Base-by-base conservation (phyloP, 352 stramenopile genomes). In the Thraustochytrium striatum region DNA sequence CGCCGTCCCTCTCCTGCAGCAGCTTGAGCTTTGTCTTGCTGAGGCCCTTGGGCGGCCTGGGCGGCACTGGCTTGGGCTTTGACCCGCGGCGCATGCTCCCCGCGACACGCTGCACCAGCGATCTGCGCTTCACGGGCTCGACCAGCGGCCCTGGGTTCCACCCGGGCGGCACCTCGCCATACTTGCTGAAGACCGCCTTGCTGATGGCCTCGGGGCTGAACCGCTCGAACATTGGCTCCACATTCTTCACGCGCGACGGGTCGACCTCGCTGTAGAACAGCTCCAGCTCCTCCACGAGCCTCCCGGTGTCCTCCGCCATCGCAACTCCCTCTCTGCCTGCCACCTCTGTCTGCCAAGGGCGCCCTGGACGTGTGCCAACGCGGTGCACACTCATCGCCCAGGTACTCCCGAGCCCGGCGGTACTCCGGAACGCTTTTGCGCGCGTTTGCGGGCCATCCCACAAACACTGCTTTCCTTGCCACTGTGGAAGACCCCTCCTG, bases 101-200 rank as follows among this genome's bases (percentile, higher is more conserved):
- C n/a, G 50, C 39, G 44, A 72, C 43, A 52, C 39, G 35, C 25
- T 69, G 11, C 19, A 70, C 43, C 25, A 55, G 47, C 16, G 47
- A 55, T 25, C 25, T 55, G 16, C 47, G 16, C 47, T 25, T 55
- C 16, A 16, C 47, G 47, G 47, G 25, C 47, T 25, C 47, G 47
- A 21, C 43, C 32, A 57, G 38, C 21, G 21, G 16, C 41, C 52
- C 19, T n/a, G 65, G 65, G 21, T 25, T 9, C 65, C 65, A 75
- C 7, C 52, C 65, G 28, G 58, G 41, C 5, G 65, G 65, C 65
- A 75, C 11, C 5, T 25, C 30, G 8, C 32, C 32, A 5, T 75
- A 75, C 50, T 75, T 75, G 7, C 13, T 32, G 21, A 70, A 75
- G 7, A 75, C 65, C 21, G 65, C 65, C 35, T 75, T 43, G 16